phyloP scores from a whole-genome alignment of 805 yeast genomes.

The Saccharomycopsis malanga region DNA sequence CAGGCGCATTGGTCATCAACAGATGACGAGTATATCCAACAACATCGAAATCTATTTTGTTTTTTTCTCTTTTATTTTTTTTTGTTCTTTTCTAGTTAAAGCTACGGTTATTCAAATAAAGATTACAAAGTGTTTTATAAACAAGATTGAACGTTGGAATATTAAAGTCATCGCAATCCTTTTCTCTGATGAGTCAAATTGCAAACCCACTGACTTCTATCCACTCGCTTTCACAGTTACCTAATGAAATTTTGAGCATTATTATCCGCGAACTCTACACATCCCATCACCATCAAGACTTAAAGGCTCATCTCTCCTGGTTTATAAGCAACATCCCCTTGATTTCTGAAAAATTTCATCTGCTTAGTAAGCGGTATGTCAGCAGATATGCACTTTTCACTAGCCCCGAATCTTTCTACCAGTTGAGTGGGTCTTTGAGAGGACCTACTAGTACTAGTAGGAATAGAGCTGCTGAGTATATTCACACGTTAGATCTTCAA shows the following conservation, averaged over 20 bases:
- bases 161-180: too few species aligned
- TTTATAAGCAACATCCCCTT: constrained; percentile 12
- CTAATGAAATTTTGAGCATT: background rate
- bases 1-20: too few species aligned
- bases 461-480: background rate
- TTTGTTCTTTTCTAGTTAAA: too few species aligned
- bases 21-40: too few species aligned
- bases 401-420: background rate
- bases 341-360: constrained; percentile 1
- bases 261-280: background rate
- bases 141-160: too few species aligned
- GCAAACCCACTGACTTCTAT: too few species aligned
- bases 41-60: too few species aligned
- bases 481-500: constrained; percentile 9
- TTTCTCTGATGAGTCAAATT: too few species aligned
- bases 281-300: background rate
- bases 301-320: constrained; percentile 8
- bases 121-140: too few species aligned
- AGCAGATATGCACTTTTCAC: constrained; percentile 3
- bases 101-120: too few species aligned
- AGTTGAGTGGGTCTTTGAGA: background rate
- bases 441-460: background rate
- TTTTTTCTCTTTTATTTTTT: too few species aligned
- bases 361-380: background rate
- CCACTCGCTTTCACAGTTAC: background rate